Base-by-base conservation (phyloP, 1,139 yeast genomes). In the Yueomyces sp. region DNA sequence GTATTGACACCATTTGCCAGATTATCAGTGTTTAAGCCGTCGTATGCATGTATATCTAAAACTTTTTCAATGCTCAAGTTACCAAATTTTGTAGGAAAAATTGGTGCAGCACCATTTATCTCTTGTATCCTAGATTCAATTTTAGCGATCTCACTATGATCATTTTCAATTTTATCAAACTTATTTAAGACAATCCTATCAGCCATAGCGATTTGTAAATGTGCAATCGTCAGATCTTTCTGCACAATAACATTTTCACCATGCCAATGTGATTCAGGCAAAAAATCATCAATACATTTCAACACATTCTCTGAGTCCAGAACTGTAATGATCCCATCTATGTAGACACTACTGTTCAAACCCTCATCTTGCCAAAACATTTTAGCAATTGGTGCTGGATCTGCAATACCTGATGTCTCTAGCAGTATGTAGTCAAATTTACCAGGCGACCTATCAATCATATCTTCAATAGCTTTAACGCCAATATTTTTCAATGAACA, bases 361-460 rank as follows among this genome's bases (percentile, higher is more conserved):
- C 91, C 96, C 34, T 84, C 93, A 60, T 91, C 98, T 36, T 89
- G 69, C 98, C 98, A 91, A 62, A 91, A 91, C 96, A 91, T 91
- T 51, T 79, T 77, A 6, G 96, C 96, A 35, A 91, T 86, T 0
- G 97, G 97, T 0, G 82, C 96, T 0, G 98, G 98, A 58, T 91
- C 97, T 0, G 99, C 98, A n/a, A 93, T 72, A 0, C 99, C 99
- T 0, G 96, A 86, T 0, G 99, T 93, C 59, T 91, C 99, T 44
- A 93, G 66, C 29, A 91, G 62, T 29, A 91, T 87, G 56, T 91
- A 84, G 60, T 93, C 98, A 46, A 91, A 89, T 43, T 72, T 73
- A 38, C 76, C 81, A 12, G 80, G 81, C 36, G 81, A 75, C 40
- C 79, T 73, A 40, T 78, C 81, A 52, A 91, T 79, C 53, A 91